A percentile compares a stretch with the other conserved stretches of the same genome.
These are phyloP conservation scores for Tricholoma bakamatsutake DNA, from an alignment of 768 basidiomycete genomes.

Conservation along the genomic window DNA sequence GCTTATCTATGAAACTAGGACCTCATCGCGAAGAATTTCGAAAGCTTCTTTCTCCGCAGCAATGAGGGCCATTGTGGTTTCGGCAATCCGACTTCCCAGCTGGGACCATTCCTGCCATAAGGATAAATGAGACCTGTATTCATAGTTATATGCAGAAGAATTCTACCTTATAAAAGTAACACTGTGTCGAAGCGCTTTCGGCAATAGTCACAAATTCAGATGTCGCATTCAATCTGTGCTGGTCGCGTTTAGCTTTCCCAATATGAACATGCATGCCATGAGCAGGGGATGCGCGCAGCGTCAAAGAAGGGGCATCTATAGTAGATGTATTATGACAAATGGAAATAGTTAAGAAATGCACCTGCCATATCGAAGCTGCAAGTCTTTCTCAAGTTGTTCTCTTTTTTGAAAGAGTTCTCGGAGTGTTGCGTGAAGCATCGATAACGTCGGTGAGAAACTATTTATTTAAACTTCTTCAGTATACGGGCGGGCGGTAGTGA, in stretches of 20 bases:
- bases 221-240: conserved; percentile 38
- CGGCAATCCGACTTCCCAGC: conserved; percentile 63
- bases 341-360: not conserved
- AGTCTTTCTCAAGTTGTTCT: conserved; percentile 44
- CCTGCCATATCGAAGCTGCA: conserved; percentile 54
- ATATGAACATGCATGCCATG: conserved; percentile 78
- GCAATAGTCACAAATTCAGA: conserved; percentile 52
- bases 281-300: conserved; percentile 59
- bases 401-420: conserved; percentile 37
- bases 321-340: not conserved
- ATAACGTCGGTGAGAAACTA: conserved; percentile 58
- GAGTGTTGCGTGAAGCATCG: conserved; percentile 42
- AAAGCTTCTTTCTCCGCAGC: conserved; percentile 71
- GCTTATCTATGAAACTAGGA: conserved; percentile 17
- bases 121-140: not conserved
- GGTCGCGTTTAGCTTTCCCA: conserved; percentile 57
- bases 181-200: conserved; percentile 59
- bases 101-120: conserved; percentile 60
- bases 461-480: conserved; percentile 17
- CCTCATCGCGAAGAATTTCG: conserved; percentile 61
- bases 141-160: not conserved
- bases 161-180: conserved; percentile 60
- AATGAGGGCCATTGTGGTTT: conserved; percentile 45
- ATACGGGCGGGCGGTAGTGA: no score
- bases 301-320: conserved; percentile 65